phyloP scores from a whole-genome alignment of 257 asterid species.

The Solanum ahanhuiri region DNA sequence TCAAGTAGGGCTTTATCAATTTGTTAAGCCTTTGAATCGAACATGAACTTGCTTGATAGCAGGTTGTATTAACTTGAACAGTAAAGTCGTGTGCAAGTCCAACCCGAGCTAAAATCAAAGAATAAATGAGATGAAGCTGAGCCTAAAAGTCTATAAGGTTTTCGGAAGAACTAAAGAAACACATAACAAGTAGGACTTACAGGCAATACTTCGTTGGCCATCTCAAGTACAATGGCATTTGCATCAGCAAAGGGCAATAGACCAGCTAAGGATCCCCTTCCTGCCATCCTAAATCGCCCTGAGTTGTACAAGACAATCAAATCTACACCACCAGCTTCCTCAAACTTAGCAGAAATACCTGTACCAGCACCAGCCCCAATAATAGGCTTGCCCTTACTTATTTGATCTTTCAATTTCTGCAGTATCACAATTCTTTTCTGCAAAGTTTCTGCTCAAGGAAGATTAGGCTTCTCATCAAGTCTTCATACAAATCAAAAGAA shows the following conservation, averaged over 20 bases:
- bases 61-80: neutral
- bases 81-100: neutral
- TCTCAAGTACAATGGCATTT: constrained; percentile 87
- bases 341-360: constrained; percentile 97
- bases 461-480: neutral
- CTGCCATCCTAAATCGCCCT: constrained; percentile 97
- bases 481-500: neutral
- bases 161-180: neutral
- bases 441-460: constrained; percentile 58
- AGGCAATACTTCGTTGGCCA: constrained; percentile 96
- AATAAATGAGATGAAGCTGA: neutral
- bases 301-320: constrained; percentile 85
- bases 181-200: constrained; percentile 34
- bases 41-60: neutral
- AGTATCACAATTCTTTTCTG: constrained; percentile 44
- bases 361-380: constrained; percentile 99
- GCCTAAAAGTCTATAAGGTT: neutral
- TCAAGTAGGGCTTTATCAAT: neutral
- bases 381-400: constrained; percentile 63
- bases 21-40: neutral
- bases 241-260: constrained; percentile 96
- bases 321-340: constrained; percentile 98
- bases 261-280: constrained; percentile 97
- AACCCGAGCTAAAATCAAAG: neutral
- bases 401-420: constrained; percentile 53